Evolutionary conservation across 352 stramenopile genomes (phyloP), one percentile per base, ranked within the genome.

Genomic region (Pythium oligandrum): DNA sequence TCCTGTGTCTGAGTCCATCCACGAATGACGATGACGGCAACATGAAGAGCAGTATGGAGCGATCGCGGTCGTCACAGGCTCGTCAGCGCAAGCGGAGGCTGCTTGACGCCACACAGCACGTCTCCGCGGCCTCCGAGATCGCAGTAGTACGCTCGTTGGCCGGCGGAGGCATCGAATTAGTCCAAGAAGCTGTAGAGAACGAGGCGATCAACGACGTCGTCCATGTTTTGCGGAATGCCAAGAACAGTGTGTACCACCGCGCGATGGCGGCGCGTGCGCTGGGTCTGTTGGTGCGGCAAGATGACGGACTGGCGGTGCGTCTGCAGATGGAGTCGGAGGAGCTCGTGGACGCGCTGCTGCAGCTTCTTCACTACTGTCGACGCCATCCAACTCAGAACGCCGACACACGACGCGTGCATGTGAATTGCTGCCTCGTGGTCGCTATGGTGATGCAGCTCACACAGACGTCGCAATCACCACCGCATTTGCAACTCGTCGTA

Each of bases 351-450:
- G 75, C 82, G 43, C 56, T 93, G 42, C 68, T 93, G 44, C 78
- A 90, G 62, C 55, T 93, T 30, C 57, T 93, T 44, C 71, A 75
- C 40, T 84, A 68, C 51, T 90, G 77, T 38, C 67, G 81, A 11
- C 70, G 68, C 35, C 65, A 70, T 42, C 54, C 62, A 34, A 61
- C 60, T 31, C 69, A 80, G 49, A 86, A 70, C 39, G 54, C 70
- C 7, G 83, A 91, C 48, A 81, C 64, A 32, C 67, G 75, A 30
- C 79, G 80, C 31, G 76, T 89, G 30, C 78, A 90, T 43, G 83
- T 93, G 40, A 93, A 93, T 51, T 90, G 75, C 68, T 93, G 80
- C 46, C 73, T 93, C 49, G 77, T 90, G 37, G 86, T 93, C 63
- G 88, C 83, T n/a, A 68, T 93, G 57, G 45, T 93, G 43, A 91